phyloP scores from a whole-genome alignment of 2,329 filamentous ascomycete species.

The Aspergillus carbonarius region DNA sequence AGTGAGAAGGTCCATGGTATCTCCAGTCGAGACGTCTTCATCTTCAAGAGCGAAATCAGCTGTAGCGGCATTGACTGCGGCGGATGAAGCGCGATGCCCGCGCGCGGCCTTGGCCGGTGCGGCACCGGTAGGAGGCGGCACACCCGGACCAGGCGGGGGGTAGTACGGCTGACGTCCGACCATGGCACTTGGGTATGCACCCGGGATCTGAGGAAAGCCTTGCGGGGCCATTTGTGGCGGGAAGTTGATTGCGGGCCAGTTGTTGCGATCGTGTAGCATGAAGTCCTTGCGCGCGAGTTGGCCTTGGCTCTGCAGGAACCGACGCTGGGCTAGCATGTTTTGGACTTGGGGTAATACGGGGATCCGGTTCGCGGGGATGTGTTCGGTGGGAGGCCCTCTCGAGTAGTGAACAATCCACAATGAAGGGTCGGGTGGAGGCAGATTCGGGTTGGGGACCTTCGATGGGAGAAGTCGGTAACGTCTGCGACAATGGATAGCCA shows the following conservation, averaged over 20 bases:
- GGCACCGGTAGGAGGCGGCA: slow-evolving; percentile 25
- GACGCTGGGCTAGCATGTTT: slow-evolving; percentile 48
- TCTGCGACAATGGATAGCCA: slow-evolving; percentile 74
- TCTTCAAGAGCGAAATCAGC: slow-evolving; percentile 67
- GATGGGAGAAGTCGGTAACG: slow-evolving; percentile 81
- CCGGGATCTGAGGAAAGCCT: slow-evolving; percentile 53
- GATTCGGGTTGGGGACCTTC: slow-evolving; percentile 67
- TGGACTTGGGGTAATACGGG: slow-evolving; percentile 43
- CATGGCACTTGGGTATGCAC: slow-evolving; percentile 39
- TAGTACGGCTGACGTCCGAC: slow-evolving; percentile 40
- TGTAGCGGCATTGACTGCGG: slow-evolving; percentile 35
- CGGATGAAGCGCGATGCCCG: slow-evolving; percentile 44
- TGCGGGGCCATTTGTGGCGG: slow-evolving; percentile 55
- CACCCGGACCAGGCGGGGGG: slow-evolving; percentile 29
- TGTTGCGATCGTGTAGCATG: slow-evolving; percentile 83
- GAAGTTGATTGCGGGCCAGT: slow-evolving; percentile 82
- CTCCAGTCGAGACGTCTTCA: slow-evolving; percentile 81
- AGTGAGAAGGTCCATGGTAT: slow-evolving; percentile 85
- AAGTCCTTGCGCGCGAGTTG: slow-evolving; percentile 89
- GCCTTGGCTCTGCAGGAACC: slow-evolving; percentile 67
- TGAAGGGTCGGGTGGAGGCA: slow-evolving; percentile 71
- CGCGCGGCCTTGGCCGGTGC: slow-evolving; percentile 39
- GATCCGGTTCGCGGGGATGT: slow-evolving; percentile 65
- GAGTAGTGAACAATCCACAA: slow-evolving; percentile 93
- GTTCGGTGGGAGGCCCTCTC: slow-evolving; percentile 69